A percentile compares a stretch with the other conserved stretches of the same genome.
These are phyloP conservation scores for Apiospora marii DNA, from an alignment of 2,329 filamentous ascomycete genomes.

Conservation along the genomic window DNA sequence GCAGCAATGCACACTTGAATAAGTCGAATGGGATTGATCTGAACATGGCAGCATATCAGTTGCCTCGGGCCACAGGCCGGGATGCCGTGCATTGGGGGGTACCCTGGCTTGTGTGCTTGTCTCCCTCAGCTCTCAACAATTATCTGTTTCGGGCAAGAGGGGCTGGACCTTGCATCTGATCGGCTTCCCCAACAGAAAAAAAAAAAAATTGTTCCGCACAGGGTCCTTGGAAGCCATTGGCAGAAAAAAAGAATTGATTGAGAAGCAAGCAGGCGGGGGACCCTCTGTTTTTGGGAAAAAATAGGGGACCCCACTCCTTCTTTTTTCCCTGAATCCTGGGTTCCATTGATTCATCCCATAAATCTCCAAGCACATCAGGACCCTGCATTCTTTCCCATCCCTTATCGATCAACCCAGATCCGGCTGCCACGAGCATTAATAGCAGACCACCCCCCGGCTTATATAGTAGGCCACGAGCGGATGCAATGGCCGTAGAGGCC, in stretches of 20 bases:
- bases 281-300: background rate
- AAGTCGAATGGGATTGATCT: background rate
- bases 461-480: background rate
- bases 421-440: background rate
- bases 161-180: slow-evolving; percentile 20
- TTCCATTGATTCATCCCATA: slow-evolving; percentile 11
- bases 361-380: slow-evolving; percentile 13
- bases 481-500: background rate
- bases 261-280: background rate
- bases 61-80: background rate
- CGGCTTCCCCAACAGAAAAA: slow-evolving; percentile 21
- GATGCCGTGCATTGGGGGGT: background rate
- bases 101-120: background rate
- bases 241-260: slow-evolving; percentile 5
- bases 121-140: slow-evolving; percentile 19
- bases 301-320: background rate
- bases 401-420: slow-evolving; percentile 20
- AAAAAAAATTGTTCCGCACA: slow-evolving; percentile 7
- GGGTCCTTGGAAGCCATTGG: background rate
- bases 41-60: background rate
- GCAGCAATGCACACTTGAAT: slow-evolving; percentile 9
- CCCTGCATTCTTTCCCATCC: background rate
- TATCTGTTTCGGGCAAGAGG: slow-evolving; percentile 20
- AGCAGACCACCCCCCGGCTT: background rate
- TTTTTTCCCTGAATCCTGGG: background rate